These are phyloP conservation scores for Ceratocystis smalleyi DNA, from an alignment of 2,329 filamentous ascomycete species.

Conservation along the genomic window DNA sequence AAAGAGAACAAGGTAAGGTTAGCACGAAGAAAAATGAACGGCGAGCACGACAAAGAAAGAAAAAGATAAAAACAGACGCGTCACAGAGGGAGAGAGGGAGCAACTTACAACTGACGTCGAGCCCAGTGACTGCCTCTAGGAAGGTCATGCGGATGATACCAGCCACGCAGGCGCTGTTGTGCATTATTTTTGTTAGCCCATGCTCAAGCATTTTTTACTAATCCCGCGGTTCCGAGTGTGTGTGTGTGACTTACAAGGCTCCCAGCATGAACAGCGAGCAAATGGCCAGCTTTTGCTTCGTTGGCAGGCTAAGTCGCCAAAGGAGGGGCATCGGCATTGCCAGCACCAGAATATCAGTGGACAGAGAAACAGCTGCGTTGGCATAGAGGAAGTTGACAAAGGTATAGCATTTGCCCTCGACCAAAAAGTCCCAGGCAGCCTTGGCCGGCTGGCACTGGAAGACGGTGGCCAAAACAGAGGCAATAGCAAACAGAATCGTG, in stretches of 20 bases:
- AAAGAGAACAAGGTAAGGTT: not conserved
- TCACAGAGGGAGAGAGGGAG: not conserved
- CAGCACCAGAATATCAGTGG: slow-evolving; percentile 22
- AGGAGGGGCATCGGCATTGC: slow-evolving; percentile 22
- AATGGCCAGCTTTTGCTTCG: slow-evolving; percentile 21
- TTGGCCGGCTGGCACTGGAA: slow-evolving; percentile 21
- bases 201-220: not conserved
- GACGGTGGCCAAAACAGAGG: slow-evolving; percentile 22
- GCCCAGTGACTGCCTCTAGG: slow-evolving; percentile 19
- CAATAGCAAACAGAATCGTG: slow-evolving; percentile 19
- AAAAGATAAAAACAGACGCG: not conserved
- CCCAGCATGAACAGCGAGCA: slow-evolving; percentile 22
- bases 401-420: slow-evolving; percentile 19
- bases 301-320: slow-evolving; percentile 21
- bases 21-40: not conserved
- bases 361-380: slow-evolving; percentile 22
- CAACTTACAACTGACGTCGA: slow-evolving; percentile 23
- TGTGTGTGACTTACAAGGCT: slow-evolving; percentile 21
- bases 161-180: slow-evolving; percentile 21
- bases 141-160: slow-evolving; percentile 21
- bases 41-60: not conserved
- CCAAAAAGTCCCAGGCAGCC: slow-evolving; percentile 22
- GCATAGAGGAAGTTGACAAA: slow-evolving; percentile 22
- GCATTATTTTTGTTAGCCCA: not conserved
- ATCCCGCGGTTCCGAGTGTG: too few relatives aligned